A percentile compares a stretch with the other conserved stretches of the same genome.
Conservation (phyloP, 2,329 filamentous ascomycete genomes). For the Epichloe coenophiala region DNA sequence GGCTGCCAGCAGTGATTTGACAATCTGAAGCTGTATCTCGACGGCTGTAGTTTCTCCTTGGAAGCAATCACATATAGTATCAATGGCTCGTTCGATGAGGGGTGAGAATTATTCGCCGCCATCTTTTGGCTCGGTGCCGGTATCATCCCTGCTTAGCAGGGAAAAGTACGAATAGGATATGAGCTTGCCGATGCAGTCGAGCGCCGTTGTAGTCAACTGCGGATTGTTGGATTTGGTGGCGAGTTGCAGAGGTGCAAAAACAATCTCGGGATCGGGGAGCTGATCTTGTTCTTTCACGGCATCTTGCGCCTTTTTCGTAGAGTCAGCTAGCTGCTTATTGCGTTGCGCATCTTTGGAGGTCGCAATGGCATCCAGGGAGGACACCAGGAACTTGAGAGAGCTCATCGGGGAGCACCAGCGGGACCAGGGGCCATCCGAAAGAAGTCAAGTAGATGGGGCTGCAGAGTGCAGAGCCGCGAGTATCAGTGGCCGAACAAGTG, state of each 20-base stretch:
- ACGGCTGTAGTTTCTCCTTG: constrained; percentile 87
- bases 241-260: constrained; percentile 82
- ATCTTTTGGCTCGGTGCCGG: constrained; percentile 21
- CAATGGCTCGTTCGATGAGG: constrained; percentile 92
- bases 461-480: neutral
- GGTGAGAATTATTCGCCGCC: constrained; percentile 39
- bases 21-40: constrained; percentile 93
- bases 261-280: constrained; percentile 75
- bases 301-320: constrained; percentile 66
- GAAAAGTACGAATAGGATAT: constrained; percentile 99
- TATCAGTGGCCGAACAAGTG: neutral
- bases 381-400: constrained; percentile 92
- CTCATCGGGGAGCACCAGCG: constrained; percentile 53
- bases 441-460: neutral
- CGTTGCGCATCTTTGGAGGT: constrained; percentile 82
- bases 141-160: constrained; percentile 40
- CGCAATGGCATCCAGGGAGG: constrained; percentile 82
- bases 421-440: constrained; percentile 31
- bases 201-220: constrained; percentile 72
- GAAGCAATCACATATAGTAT: constrained; percentile 98
- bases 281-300: constrained; percentile 79
- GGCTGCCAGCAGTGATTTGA: constrained; percentile 89
- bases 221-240: constrained; percentile 80
- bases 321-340: constrained; percentile 71
- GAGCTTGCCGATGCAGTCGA: constrained; percentile 97